Evolutionary conservation across 331 rosid genomes (phyloP).

Genomic region (Acacia concinna): DNA sequence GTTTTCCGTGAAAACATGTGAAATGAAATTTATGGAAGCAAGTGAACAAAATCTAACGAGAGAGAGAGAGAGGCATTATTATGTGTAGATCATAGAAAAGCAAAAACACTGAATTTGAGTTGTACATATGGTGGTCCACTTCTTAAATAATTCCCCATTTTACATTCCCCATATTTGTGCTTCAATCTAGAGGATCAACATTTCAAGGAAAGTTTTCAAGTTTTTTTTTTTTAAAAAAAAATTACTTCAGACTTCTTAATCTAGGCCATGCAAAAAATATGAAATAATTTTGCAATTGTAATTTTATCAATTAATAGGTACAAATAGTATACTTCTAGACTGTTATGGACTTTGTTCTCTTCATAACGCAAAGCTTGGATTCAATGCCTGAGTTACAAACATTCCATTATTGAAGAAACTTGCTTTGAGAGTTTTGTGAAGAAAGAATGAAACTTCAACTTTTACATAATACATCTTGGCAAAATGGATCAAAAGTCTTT

Average conservation of each 20-base stretch:
- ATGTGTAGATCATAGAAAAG: not conserved
- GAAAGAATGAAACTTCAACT: not conserved
- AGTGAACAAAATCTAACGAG: not conserved
- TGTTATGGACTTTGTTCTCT: not conserved
- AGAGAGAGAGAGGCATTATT: not conserved
- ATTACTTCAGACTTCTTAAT: too few species aligned
- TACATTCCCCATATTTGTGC: slow-evolving; percentile 3
- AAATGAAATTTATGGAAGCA: not conserved
- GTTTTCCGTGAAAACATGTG: not conserved
- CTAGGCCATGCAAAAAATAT: not conserved
- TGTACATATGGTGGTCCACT: not conserved
- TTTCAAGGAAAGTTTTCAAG: not conserved
- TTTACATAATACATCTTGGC: not conserved
- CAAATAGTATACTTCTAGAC: not conserved
- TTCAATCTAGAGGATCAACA: not conserved
- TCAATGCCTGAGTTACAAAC: not conserved
- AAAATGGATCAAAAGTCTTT: too few species aligned
- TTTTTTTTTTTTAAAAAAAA: not conserved
- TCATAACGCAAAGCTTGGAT: not conserved
- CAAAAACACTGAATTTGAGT: not conserved
- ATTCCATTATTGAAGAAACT: slow-evolving; percentile 15
- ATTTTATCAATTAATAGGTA: not conserved
- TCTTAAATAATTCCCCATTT: not conserved
- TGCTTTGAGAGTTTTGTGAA: not conserved
- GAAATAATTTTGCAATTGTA: not conserved